phyloP scores from a whole-genome alignment of 1,139 yeast species.

The Ogataea hybrid region DNA sequence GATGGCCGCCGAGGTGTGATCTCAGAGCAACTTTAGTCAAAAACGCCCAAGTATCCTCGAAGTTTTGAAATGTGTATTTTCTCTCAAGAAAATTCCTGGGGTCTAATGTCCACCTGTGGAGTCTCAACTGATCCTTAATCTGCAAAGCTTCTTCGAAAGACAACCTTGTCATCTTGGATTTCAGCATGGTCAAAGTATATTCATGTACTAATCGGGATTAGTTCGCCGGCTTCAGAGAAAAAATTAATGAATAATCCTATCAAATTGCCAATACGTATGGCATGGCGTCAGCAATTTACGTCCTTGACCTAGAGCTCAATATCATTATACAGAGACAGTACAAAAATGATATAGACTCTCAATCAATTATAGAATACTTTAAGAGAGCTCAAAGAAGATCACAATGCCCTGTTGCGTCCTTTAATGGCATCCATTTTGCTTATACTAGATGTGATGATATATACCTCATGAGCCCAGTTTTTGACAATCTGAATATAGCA shows the following conservation, averaged over 20 bases:
- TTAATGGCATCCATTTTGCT: slow-evolving; percentile 53
- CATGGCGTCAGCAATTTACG: slow-evolving; percentile 57
- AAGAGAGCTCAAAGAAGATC: slow-evolving; percentile 28
- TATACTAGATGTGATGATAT: slow-evolving; percentile 57
- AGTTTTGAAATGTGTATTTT: slow-evolving; percentile 46
- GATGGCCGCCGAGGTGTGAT: slow-evolving; percentile 65
- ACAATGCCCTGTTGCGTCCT: slow-evolving; percentile 43
- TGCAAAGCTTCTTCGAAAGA: slow-evolving; percentile 12
- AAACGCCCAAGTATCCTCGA: slow-evolving; percentile 65
- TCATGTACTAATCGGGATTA: no score
- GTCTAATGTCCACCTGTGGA: background rate
- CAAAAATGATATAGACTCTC: slow-evolving; percentile 50
- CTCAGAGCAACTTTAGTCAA: slow-evolving; percentile 59
- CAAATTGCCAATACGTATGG: no score
- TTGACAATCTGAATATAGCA: slow-evolving; percentile 56
- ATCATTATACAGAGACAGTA: slow-evolving; percentile 59
- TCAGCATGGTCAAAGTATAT: no score
- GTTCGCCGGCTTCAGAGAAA: no score
- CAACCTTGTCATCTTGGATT: slow-evolving; percentile 27
- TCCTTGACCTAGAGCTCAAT: slow-evolving; percentile 59
- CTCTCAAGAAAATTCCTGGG: slow-evolving; percentile 25
- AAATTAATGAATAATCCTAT: no score
- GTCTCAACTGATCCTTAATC: background rate
- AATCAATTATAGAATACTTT: slow-evolving; percentile 39
- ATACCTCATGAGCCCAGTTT: slow-evolving; percentile 45